Evolutionary conservation across 768 basidiomycete genomes (phyloP).

Genomic region (Russula compacta): DNA sequence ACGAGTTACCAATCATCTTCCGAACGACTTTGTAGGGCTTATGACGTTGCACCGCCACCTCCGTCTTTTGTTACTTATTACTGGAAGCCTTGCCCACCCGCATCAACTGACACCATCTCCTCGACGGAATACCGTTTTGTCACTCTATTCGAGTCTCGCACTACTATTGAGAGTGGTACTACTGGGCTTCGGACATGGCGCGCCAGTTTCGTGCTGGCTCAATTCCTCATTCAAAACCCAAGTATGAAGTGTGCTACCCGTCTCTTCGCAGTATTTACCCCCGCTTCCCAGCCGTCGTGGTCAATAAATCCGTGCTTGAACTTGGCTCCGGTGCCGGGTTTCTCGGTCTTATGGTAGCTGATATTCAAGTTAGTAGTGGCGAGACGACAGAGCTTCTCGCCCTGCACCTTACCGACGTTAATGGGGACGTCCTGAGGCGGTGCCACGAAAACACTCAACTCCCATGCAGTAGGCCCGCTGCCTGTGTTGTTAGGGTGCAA

Average conservation of each 20-base stretch:
- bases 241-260: constrained; percentile 30
- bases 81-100: constrained; percentile 32
- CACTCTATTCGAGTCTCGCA: constrained; percentile 67
- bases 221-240: constrained; percentile 48
- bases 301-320: constrained; percentile 48
- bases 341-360: constrained; percentile 52
- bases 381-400: not conserved
- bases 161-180: constrained; percentile 64
- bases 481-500: not conserved
- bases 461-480: constrained; percentile 50
- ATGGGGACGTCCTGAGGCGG: constrained; percentile 50
- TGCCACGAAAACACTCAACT: constrained; percentile 54
- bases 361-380: constrained; percentile 38
- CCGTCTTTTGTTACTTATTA: constrained; percentile 61
- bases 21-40: constrained; percentile 18
- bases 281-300: constrained; percentile 33
- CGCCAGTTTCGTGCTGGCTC: constrained; percentile 57
- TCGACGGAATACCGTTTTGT: constrained; percentile 30
- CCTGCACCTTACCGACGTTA: constrained; percentile 47
- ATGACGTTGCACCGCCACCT: constrained; percentile 29
- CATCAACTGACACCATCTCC: not conserved
- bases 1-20: constrained; percentile 20
- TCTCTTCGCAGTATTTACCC: not conserved
- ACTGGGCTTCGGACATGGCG: constrained; percentile 77
- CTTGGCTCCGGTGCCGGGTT: constrained; percentile 74